Evolutionary conservation across 208 protist genomes (phyloP).

Genomic region (Acanthamoeba castellanii): DNA sequence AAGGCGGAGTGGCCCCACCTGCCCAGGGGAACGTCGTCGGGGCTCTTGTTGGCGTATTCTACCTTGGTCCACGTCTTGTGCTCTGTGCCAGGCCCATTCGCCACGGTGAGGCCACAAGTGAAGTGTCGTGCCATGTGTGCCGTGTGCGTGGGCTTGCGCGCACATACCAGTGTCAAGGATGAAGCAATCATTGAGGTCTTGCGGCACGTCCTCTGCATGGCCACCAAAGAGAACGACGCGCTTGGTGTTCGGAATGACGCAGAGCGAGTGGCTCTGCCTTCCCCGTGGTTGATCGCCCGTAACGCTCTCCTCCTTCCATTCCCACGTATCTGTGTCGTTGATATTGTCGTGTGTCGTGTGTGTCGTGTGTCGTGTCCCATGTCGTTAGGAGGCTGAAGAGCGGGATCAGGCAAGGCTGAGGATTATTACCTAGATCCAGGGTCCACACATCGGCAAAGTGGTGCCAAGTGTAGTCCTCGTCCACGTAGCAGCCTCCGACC

Average conservation of each 20-base stretch:
- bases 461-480: neutral
- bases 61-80: neutral
- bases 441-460: constrained; percentile 7
- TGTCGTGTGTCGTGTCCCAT: neutral
- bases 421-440: neutral
- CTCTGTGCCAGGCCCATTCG: neutral
- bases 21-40: neutral
- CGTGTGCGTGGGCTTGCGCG: no score
- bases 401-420: no score
- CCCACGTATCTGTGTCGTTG: neutral
- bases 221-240: neutral
- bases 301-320: neutral
- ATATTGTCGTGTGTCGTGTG: neutral
- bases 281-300: neutral
- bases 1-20: constrained; percentile 8
- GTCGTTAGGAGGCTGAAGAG: no score
- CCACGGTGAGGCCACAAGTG: no score
- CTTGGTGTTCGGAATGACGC: neutral
- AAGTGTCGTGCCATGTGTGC: no score
- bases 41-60: neutral
- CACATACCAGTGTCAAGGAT: neutral
- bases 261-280: neutral
- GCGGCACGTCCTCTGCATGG: neutral
- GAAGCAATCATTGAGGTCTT: constrained; percentile 6
- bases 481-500: neutral